Base-by-base conservation (phyloP, 441 rosid genomes). In the Mallotus japonicus region DNA sequence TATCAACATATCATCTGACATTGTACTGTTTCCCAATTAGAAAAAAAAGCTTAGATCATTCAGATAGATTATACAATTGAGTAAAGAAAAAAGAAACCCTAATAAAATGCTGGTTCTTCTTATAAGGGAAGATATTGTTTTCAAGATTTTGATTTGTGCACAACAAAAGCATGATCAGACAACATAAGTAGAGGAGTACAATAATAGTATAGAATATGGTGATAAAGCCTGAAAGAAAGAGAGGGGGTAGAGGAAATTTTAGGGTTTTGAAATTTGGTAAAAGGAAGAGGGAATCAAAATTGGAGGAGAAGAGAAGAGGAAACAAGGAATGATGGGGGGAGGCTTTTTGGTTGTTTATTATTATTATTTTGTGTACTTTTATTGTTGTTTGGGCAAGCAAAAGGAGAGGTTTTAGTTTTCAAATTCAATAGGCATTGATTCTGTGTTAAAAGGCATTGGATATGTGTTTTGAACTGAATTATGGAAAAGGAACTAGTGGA, bases 1-100 rank as follows among this genome's bases (percentile, higher is more conserved):
- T 46, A 91, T 34, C 65, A 90, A 77, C 92, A 92, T 78, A 73
- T 95, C 99, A 80, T 95, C 99, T 74, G 98, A 86, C 98, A 91
- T 91, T 88, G 86, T 62, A 64, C 51, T 65, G 32, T 60, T 77
- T 54, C 37, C 66, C 1, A 22, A 58, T 6, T n/a, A 2, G 16
- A 53, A 37, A 19, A 0, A 44, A 20, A 11, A 24, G 58, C 13
- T 75, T 70, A 82, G 79, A 79, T 77, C 74, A 79, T 79, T 22
- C 49, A 40, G 50, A 44, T 5, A 10, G 59, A 53, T 65, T 69
- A 51, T 37, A 57, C 42, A 20, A 50, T 49, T 13, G 14, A 53
- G 37, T 68, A 14, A 40, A 15, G 37, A 34, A 20, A 72, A 73
- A 73, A 34, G 15, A 72, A 73, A 73, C 73, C 74, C 80, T 69